Percentiles rank a stretch among this genome's conserved stretches.
Conservation (phyloP, 306 rosid genomes). For the Gastrolobium villosum region DNA sequence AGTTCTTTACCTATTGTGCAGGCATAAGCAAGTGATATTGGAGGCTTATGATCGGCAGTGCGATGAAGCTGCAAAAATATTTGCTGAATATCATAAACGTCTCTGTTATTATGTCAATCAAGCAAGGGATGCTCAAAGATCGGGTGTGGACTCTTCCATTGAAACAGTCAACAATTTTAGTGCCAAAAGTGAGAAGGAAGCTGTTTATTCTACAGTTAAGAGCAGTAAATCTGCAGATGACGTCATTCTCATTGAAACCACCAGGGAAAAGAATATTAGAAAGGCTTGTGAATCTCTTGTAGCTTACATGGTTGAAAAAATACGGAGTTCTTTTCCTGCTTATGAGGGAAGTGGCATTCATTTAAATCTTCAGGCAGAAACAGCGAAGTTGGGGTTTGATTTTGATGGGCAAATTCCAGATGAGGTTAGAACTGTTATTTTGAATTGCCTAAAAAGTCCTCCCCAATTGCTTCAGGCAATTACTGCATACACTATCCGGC, state of each 20-base stretch:
- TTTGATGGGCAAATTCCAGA: constrained; percentile 91
- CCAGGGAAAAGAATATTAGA: constrained; percentile 84
- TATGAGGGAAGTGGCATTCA: constrained; percentile 92
- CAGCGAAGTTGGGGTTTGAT: constrained; percentile 82
- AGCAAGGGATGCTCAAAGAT: constrained; percentile 92
- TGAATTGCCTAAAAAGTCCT: constrained; percentile 87
- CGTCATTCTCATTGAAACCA: constrained; percentile 86
- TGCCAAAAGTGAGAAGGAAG: constrained; percentile 81
- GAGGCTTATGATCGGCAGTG: constrained; percentile 92
- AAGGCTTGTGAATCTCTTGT: constrained; percentile 94
- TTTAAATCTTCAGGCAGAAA: constrained; percentile 85
- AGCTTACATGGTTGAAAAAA: constrained; percentile 77
- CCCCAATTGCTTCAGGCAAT: constrained; percentile 92
- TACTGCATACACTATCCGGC: constrained; percentile 74
- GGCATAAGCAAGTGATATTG: constrained; percentile 96
- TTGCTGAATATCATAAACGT: constrained; percentile 95
- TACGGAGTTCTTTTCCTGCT: constrained; percentile 88
- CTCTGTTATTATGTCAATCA: constrained; percentile 80
- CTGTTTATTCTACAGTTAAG: constrained; percentile 94
- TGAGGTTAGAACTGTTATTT: constrained; percentile 78
- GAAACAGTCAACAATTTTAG: constrained; percentile 69
- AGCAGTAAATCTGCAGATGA: constrained; percentile 86
- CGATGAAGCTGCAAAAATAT: constrained; percentile 92
- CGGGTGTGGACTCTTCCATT: constrained; percentile 74
- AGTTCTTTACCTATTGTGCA: constrained; percentile 53